Conservation (phyloP, 2,329 filamentous ascomycete genomes). For the Colletotrichum sp. region DNA sequence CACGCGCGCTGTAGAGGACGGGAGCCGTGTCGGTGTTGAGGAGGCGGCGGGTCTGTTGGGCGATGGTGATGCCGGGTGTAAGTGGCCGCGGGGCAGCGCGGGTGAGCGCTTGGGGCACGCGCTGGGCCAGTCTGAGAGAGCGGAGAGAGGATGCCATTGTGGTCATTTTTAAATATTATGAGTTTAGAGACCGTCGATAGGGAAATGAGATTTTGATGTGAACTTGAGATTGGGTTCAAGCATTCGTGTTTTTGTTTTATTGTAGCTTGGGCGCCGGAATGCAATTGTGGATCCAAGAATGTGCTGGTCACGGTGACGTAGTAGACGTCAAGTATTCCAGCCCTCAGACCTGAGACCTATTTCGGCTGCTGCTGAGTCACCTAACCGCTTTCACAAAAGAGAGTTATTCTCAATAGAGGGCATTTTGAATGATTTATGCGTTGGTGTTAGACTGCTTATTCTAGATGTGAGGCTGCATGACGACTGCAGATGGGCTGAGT, state of each 20-base stretch:
- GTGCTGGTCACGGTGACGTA: neutral
- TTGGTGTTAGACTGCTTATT: neutral
- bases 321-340: neutral
- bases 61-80: neutral
- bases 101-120: neutral
- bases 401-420: accelerated
- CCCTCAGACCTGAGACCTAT: neutral
- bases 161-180: neutral
- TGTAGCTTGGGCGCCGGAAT: neutral
- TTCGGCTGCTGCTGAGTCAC: neutral
- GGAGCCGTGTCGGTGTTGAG: constrained; percentile 44
- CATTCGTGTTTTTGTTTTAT: neutral
- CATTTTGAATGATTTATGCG: neutral
- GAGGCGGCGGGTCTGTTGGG: constrained; percentile 24
- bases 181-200: neutral
- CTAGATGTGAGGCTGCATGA: neutral
- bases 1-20: constrained; percentile 39
- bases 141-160: constrained; percentile 1
- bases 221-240: neutral
- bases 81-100: neutral
- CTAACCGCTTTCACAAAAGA: neutral
- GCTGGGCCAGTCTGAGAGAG: constrained; percentile 1
- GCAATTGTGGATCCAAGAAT: neutral
- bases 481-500: neutral
- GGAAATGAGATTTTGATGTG: neutral